Evolutionary conservation across 2,329 filamentous ascomycete genomes (phyloP).

Genomic region (Ambrosiella beaveri): DNA sequence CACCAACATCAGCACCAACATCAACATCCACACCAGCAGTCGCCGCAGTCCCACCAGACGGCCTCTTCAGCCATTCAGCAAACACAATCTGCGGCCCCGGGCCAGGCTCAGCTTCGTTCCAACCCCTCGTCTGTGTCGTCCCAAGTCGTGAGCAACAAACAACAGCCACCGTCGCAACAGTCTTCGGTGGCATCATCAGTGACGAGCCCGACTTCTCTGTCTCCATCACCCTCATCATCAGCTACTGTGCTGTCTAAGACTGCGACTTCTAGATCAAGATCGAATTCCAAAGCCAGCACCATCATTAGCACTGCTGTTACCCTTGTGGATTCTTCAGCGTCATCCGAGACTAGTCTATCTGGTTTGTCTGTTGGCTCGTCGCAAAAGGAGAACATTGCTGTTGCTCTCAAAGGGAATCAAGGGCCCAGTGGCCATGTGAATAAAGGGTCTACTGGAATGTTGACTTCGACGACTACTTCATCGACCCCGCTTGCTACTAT

Average conservation of each 20-base stretch:
- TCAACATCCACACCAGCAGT: not conserved
- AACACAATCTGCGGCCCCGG: not conserved
- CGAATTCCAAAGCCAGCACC: slow-evolving; percentile 2
- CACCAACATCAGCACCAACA: not conserved
- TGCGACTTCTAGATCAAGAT: not conserved
- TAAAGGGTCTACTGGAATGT: not conserved
- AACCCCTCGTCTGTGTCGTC: not conserved
- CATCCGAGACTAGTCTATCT: not conserved
- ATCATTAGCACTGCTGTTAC: not conserved
- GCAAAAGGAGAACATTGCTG: not conserved
- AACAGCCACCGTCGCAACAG: not conserved
- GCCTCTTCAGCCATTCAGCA: not conserved
- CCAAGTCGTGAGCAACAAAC: not conserved
- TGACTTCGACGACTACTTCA: not conserved
- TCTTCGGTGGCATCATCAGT: not conserved
- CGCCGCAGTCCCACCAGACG: not conserved
- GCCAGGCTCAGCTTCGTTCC: not conserved
- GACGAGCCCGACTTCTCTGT: not conserved
- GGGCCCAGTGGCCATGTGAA: slow-evolving; percentile 8
- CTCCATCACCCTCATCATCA: not conserved
- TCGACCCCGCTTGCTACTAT: not conserved
- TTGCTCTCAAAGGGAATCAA: slow-evolving; percentile 1
- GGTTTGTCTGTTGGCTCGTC: not conserved
- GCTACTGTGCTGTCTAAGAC: not conserved
- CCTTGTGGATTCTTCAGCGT: not conserved